Evolutionary conservation across 352 stramenopile species (phyloP), one percentile per base, ranked within the genome.

Genomic region (Globisporangium nodosum): DNA sequence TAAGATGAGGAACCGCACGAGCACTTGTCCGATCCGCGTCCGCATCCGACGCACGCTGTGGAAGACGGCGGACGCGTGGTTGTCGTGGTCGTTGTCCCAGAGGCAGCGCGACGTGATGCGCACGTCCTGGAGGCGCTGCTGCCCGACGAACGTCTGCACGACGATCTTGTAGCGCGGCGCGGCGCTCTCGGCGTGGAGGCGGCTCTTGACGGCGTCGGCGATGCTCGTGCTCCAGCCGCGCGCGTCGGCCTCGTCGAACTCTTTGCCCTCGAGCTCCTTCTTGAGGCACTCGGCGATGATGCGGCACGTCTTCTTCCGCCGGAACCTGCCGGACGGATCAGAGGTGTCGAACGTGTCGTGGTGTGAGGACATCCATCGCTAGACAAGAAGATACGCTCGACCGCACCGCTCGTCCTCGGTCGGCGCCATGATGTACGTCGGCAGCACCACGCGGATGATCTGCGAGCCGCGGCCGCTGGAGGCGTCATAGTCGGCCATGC

Each of bases 71-170:
- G 80, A 93, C 3, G 92, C 81, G 65, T 98, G 96, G 67, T 98
- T 98, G 76, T 98, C 94, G 54, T 88, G 82, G 51, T 92, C 71
- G 35, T 89, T 96, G 70, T 98, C 88, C 92, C 94, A 98, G 7
- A 98, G 75, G 52, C 94, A 98, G 37, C 92, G 75, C 56, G 88
- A 97, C 3, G 92, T 88, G 64, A 98, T 96, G 37, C 78, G 78
- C 35, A 98, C 86, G 47, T 97, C 94, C 64, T 98, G 94, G 58
- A 98, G 79, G 60, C 87, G 90, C 66, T 94, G 89, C 71, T 98
- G 78, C 18, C 95, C 95, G 56, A 98, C 87, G 43, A 96, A 98
- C 24, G 94, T 88, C 70, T 98, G 94, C 33, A 97, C 92, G 30
- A 98, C 72, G 47, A 98, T 72, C 61, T 98, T 98, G 69, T 98